Evolutionary conservation across 163 green algal species (phyloP).

Genomic region (Scenedesmus sp.): DNA sequence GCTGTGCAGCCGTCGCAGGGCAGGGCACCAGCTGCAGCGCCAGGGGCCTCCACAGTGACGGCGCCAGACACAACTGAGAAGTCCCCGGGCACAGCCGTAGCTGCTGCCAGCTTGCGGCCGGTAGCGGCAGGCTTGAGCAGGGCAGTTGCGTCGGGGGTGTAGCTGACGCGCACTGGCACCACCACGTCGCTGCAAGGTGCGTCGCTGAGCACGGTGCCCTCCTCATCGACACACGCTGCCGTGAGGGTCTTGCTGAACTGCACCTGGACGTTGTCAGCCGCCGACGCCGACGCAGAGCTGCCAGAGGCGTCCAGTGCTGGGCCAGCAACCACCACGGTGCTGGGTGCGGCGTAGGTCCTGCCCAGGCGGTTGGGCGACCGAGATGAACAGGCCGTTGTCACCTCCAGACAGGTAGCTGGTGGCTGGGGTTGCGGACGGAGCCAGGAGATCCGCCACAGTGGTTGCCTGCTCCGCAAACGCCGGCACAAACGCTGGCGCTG

Average conservation of each 20-base stretch:
- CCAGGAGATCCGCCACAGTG: conserved; percentile 17
- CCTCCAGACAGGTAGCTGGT: conserved; percentile 22
- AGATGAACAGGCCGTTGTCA: conserved; percentile 40
- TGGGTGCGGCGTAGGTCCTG: conserved; percentile 11
- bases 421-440: neutral
- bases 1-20: conserved; percentile 22
- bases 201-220: neutral
- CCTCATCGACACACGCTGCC: neutral
- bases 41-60: neutral
- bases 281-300: neutral
- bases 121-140: neutral
- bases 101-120: conserved; percentile 14
- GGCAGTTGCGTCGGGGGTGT: neutral
- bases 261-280: neutral
- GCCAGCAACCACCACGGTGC: neutral
- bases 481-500: neutral
- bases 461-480: neutral
- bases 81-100: neutral
- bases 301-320: neutral
- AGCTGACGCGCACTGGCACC: neutral
- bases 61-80: conserved; percentile 21
- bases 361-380: conserved; percentile 31
- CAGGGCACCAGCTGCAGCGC: neutral
- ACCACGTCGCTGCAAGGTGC: conserved; percentile 4
- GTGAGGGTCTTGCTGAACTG: conserved; percentile 1